These are phyloP conservation scores for Pleurotus giganteus DNA, from an alignment of 768 basidiomycete species.

Conservation along the genomic window DNA sequence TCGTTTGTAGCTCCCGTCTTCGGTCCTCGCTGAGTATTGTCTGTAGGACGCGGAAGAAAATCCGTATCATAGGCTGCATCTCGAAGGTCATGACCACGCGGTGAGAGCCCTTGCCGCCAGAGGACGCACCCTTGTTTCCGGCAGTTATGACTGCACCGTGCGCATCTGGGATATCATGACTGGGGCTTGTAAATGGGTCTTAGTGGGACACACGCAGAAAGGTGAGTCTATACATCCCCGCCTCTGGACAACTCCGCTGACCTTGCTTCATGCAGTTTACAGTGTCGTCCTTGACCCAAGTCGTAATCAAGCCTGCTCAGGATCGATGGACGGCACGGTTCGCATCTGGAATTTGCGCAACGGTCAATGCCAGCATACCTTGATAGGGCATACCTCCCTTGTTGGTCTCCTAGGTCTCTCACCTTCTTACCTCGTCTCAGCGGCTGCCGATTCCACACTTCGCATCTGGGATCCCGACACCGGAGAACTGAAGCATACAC, in stretches of 20 bases:
- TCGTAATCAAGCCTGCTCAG: constrained; percentile 91
- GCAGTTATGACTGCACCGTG: constrained; percentile 94
- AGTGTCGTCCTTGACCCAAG: constrained; percentile 87
- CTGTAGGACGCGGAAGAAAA: constrained; percentile 66
- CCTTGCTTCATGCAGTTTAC: constrained; percentile 65
- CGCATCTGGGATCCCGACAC: constrained; percentile 92
- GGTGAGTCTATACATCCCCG: constrained; percentile 40
- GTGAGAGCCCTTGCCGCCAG: constrained; percentile 91
- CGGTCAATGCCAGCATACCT: constrained; percentile 75
- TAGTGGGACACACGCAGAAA: constrained; percentile 90
- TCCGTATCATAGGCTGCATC: constrained; percentile 83
- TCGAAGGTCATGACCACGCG: constrained; percentile 89
- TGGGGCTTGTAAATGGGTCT: constrained; percentile 75
- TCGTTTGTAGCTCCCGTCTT: constrained; percentile 18
- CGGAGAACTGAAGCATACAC: constrained; percentile 75
- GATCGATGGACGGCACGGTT: constrained; percentile 97
- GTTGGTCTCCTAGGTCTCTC: constrained; percentile 92
- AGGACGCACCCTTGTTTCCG: constrained; percentile 87
- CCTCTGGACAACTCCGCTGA: background rate
- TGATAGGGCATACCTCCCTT: constrained; percentile 91
- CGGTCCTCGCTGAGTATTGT: background rate
- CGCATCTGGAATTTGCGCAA: constrained; percentile 89
- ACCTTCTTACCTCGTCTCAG: constrained; percentile 88
- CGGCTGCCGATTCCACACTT: constrained; percentile 93
- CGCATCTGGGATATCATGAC: constrained; percentile 93